Percentiles rank a stretch among this genome's conserved stretches.
Evolutionary conservation across 306 rosid species (phyloP).

Genomic region (Morella rubra): DNA sequence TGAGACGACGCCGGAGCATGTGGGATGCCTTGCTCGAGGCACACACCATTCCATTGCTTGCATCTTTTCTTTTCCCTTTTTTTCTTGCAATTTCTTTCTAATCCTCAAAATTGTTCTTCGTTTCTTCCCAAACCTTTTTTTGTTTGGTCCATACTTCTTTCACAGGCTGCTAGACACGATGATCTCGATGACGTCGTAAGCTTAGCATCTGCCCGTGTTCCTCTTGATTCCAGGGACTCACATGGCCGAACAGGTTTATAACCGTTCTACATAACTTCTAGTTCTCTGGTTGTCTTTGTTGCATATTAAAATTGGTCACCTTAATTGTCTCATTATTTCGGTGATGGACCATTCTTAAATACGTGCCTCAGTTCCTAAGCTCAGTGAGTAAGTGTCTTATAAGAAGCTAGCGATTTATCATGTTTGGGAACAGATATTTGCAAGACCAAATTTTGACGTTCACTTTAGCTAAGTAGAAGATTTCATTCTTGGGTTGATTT

Average conservation of each 20-base stretch:
- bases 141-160: neutral
- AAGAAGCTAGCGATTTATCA: neutral
- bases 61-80: neutral
- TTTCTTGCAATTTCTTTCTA: neutral
- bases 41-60: neutral
- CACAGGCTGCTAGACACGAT: constrained; percentile 74
- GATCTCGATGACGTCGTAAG: constrained; percentile 59
- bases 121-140: neutral
- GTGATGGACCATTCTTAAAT: neutral
- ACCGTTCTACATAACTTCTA: neutral
- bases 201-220: constrained; percentile 53
- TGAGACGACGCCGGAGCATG: constrained; percentile 31
- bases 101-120: neutral
- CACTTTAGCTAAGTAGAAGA: neutral
- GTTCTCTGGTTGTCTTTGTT: neutral
- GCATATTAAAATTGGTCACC: neutral
- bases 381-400: neutral
- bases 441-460: neutral
- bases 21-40: constrained; percentile 68
- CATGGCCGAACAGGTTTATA: constrained; percentile 66
- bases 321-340: neutral
- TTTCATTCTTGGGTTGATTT: neutral
- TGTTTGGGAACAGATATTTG: neutral
- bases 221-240: constrained; percentile 71
- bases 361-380: neutral